A percentile compares a stretch with the other conserved stretches of the same genome.
Evolutionary conservation across 2,329 filamentous ascomycete species (phyloP).

Genomic region (Samsoniella hepiali): DNA sequence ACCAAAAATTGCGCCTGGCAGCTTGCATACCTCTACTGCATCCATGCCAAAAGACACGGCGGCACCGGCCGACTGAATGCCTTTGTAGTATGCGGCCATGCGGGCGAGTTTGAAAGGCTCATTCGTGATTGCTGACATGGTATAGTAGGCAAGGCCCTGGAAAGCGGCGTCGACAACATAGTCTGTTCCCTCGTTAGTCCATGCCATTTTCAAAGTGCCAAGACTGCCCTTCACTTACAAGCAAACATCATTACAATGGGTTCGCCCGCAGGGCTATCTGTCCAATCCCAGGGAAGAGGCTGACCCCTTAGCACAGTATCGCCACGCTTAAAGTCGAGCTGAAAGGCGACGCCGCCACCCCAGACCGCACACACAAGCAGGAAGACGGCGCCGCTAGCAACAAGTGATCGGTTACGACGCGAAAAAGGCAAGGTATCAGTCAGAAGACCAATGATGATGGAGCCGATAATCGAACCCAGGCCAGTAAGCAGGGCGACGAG

Average conservation of each 20-base stretch:
- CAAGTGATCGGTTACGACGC: constrained; percentile 59
- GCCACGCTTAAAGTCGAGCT: constrained; percentile 46
- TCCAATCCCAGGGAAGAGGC: constrained; percentile 28
- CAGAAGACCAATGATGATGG: constrained; percentile 60
- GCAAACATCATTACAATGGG: constrained; percentile 28
- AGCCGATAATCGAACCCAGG: constrained; percentile 67
- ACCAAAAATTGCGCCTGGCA: not conserved
- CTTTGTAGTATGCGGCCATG: constrained; percentile 78
- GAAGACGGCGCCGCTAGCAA: constrained; percentile 55
- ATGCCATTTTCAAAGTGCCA: no score
- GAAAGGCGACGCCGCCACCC: constrained; percentile 69
- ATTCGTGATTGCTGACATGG: constrained; percentile 72
- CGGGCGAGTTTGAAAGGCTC: constrained; percentile 70
- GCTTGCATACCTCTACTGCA: constrained; percentile 27
- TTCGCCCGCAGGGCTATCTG: constrained; percentile 23
- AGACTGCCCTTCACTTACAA: constrained; percentile 18
- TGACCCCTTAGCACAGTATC: constrained; percentile 21
- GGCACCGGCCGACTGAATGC: constrained; percentile 71
- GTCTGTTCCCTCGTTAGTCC: constrained; percentile 18
- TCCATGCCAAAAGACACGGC: constrained; percentile 46
- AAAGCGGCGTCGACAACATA: constrained; percentile 28
- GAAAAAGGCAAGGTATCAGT: constrained; percentile 56
- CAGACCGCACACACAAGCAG: constrained; percentile 63
- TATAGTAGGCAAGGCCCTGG: constrained; percentile 63
- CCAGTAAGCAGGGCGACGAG: constrained; percentile 69